Evolutionary conservation across 768 basidiomycete genomes (phyloP), one percentile per base, ranked within the genome.

Genomic region (Mycena polygramma): DNA sequence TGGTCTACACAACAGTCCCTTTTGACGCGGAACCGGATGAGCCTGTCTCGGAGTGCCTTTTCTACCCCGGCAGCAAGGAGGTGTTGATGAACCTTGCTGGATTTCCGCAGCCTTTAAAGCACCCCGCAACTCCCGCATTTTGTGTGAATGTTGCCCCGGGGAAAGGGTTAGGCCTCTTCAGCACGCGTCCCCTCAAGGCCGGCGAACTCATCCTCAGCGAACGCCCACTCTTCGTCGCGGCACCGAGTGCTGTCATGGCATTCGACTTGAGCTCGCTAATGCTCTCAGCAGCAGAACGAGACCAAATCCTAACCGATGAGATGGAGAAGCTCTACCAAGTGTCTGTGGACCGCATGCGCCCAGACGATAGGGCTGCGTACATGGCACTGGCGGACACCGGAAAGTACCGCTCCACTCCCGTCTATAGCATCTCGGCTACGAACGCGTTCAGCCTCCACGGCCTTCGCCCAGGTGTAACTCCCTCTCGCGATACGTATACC

Each of bases 141-240:
- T 76, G 77, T 62, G 14, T 69, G 52, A 54, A 59, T 48, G 70
- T 61, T 30, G 52, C 52, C 11, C 64, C 65, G 22, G 57, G 66
- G n/a, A 75, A 74, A 54, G 83, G 83, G 0, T 39, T 68, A 11
- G 83, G 81, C 4, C 71, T 81, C 41, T 76, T 83, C 70, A 80
- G 82, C 24, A 79, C 75, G n/a, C 66, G 71, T 35, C 61, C 76
- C 22, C 73, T 83, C 62, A 72, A 74, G 37, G 46, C 61, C 3
- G 80, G 79, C 53, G 81, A 82, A 10, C 69, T 81, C 19, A 79
- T 85, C 57, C 68, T 83, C 19, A 73, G 71, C 26, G 83, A 85
- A 55, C 80, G 83, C 6, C 82, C 83, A 2, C 73, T 84, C 51
- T 70, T 84, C 24, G 70, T 84, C 13, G 48, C 63, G 19, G 78